Evolutionary conservation across 208 protist species (phyloP).

Genomic region (Leishmania mexicana): DNA sequence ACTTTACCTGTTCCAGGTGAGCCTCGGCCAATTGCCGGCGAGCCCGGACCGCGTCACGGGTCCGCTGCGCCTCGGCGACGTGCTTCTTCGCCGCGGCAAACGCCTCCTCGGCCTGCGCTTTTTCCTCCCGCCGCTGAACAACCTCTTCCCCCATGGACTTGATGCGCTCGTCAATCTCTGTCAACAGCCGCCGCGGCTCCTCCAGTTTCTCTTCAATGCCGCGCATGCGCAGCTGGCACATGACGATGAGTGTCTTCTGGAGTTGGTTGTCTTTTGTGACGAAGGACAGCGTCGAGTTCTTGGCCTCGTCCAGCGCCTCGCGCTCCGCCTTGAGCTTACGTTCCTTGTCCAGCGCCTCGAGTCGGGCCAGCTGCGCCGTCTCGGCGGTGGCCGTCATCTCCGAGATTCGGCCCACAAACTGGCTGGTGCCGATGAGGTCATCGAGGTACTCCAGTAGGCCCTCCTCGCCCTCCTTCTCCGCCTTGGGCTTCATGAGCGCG

Average conservation of each 20-base stretch:
- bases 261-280: conserved; percentile 94
- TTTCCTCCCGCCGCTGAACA: conserved; percentile 35
- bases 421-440: conserved; percentile 98
- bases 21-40: conserved; percentile 69
- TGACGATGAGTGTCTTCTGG: conserved; percentile 87
- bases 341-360: conserved; percentile 93
- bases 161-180: conserved; percentile 78
- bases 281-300: conserved; percentile 95
- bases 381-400: conserved; percentile 84
- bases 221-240: conserved; percentile 91
- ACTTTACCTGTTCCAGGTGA: conserved; percentile 75
- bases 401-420: conserved; percentile 94
- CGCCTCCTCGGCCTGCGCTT: conserved; percentile 57
- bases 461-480: conserved; percentile 93
- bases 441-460: conserved; percentile 99
- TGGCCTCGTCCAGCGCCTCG: conserved; percentile 93
- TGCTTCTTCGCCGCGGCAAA: conserved; percentile 67
- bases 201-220: conserved; percentile 78
- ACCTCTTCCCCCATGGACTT: conserved; percentile 55
- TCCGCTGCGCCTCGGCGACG: conserved; percentile 54
- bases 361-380: conserved; percentile 90
- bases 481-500: conserved; percentile 99
- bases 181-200: conserved; percentile 65
- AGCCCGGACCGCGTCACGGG: conserved; percentile 61
- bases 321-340: conserved; percentile 95